These are phyloP conservation scores for Fagus sylvatica DNA, from an alignment of 306 rosid species.

Conservation along the genomic window DNA sequence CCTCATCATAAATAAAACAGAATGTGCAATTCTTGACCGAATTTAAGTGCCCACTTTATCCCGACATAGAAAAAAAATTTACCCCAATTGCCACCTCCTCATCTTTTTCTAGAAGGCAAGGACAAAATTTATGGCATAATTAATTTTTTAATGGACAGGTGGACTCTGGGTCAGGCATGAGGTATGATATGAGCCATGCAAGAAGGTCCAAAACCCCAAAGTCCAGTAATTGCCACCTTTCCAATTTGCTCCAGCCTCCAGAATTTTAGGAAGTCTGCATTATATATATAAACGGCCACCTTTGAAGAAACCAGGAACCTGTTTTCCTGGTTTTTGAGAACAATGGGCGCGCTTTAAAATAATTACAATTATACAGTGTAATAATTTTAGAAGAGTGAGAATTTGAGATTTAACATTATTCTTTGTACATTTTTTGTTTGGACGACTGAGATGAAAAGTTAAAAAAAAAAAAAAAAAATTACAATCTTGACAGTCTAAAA, in stretches of 20 bases:
- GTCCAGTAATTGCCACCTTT: not conserved
- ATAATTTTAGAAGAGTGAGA: too few relatives aligned
- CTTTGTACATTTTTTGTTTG: too few relatives aligned
- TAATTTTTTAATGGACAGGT: not conserved
- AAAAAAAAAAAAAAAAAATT: too few relatives aligned
- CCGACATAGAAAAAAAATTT: not conserved
- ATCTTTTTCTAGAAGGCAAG: too few relatives aligned
- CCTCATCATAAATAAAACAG: not conserved
- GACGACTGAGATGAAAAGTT: too few relatives aligned
- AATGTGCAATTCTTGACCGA: not conserved
- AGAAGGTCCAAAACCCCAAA: not conserved
- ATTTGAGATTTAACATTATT: too few relatives aligned
- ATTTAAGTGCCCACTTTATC: not conserved
- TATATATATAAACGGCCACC: not conserved
- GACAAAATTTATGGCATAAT: too few relatives aligned
- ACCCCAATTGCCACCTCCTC: not conserved
- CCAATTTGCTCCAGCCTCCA: not conserved
- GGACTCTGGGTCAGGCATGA: not conserved
- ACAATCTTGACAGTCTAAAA: too few relatives aligned
- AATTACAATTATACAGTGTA: too few relatives aligned
- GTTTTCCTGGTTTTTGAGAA: not conserved
- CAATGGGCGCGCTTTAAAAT: too few relatives aligned
- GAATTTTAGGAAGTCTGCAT: not conserved
- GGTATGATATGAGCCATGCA: not conserved
- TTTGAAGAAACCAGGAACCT: not conserved